Conservation (phyloP, 306 rosid genomes). For the Sindora glabra region DNA sequence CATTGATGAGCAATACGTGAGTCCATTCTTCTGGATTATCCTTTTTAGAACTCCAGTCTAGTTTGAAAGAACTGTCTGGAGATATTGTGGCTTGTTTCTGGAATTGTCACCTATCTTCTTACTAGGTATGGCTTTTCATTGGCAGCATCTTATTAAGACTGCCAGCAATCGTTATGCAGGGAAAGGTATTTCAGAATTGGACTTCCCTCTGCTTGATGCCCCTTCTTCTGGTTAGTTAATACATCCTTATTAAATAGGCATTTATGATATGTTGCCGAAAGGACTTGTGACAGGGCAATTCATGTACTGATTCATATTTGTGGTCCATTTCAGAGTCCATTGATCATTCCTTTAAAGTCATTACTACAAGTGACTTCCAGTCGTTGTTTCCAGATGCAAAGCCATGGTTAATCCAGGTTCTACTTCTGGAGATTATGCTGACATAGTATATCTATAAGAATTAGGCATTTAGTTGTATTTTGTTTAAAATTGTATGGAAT, state of each 20-base stretch:
- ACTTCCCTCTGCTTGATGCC: slow-evolving; percentile 55
- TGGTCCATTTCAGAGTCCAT: slow-evolving; percentile 34
- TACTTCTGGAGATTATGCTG: not conserved
- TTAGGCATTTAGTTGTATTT: no score
- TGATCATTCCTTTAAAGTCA: slow-evolving; percentile 40
- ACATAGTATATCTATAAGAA: no score
- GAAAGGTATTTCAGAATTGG: slow-evolving; percentile 40
- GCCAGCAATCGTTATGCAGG: slow-evolving; percentile 47
- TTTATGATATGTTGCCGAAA: not conserved
- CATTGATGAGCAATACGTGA: slow-evolving; percentile 72
- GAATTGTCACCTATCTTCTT: not conserved
- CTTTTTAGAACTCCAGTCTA: not conserved
- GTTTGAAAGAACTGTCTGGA: not conserved
- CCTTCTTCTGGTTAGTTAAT: slow-evolving; percentile 49
- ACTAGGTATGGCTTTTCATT: slow-evolving; percentile 18
- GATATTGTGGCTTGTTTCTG: not conserved
- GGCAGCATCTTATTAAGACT: slow-evolving; percentile 63
- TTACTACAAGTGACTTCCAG: slow-evolving; percentile 44
- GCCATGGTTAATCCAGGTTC: slow-evolving; percentile 71
- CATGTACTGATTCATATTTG: slow-evolving; percentile 16
- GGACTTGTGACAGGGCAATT: not conserved
- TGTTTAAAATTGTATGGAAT: not conserved
- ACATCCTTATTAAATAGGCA: not conserved
- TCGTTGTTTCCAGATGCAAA: slow-evolving; percentile 47
- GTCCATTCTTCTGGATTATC: slow-evolving; percentile 22